These are phyloP conservation scores for Trametes polyzona DNA, from an alignment of 1,284 basidiomycete species.

Conservation along the genomic window DNA sequence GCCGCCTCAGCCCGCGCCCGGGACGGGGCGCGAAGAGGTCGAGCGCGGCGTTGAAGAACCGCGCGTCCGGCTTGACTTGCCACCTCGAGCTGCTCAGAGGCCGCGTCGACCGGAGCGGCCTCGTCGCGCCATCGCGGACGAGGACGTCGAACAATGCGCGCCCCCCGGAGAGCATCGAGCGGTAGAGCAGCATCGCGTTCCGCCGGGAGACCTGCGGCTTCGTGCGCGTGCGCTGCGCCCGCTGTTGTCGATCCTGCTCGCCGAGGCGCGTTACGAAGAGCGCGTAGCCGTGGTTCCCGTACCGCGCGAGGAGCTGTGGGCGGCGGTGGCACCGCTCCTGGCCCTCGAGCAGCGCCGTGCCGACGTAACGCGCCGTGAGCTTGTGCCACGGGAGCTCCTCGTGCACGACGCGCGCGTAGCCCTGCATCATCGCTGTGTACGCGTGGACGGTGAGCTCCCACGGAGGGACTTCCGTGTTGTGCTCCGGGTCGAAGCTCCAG, in stretches of 20 bases:
- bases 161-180: conserved; percentile 42
- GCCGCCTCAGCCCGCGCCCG: conserved; percentile 33
- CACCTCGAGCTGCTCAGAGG: neutral
- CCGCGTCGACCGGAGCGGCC: neutral
- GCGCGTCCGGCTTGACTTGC: conserved; percentile 50
- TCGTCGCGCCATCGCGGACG: conserved; percentile 1
- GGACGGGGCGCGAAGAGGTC: conserved; percentile 47
- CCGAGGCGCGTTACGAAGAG: conserved; percentile 27
- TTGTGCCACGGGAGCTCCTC: conserved; percentile 28
- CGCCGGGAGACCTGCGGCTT: conserved; percentile 31
- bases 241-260: neutral
- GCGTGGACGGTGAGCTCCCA: conserved; percentile 70
- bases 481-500: conserved; percentile 48
- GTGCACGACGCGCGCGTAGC: conserved; percentile 57
- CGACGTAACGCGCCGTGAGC: neutral
- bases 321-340: conserved; percentile 21
- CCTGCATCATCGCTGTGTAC: conserved; percentile 73
- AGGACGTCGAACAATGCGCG: conserved; percentile 33
- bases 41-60: conserved; percentile 70
- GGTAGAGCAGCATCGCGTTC: conserved; percentile 40
- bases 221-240: neutral
- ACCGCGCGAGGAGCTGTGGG: conserved; percentile 26
- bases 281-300: conserved; percentile 43
- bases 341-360: conserved; percentile 6
- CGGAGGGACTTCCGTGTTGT: conserved; percentile 38